Base-by-base conservation (phyloP, 1,139 yeast genomes). In the Lodderomyces margitis region DNA sequence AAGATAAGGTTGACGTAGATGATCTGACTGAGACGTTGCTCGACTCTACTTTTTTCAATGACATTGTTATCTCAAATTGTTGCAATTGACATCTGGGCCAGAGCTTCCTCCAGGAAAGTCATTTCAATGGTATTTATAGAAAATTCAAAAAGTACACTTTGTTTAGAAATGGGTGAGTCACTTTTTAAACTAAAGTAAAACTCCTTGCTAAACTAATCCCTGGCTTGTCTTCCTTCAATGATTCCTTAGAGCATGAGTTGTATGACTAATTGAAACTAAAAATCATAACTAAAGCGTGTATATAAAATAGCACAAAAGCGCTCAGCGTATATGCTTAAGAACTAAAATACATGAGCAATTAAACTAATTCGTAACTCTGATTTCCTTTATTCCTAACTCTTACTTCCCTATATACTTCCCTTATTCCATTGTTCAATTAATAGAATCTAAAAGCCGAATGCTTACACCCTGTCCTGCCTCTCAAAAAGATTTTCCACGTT, bases 11-110 rank as follows among this genome's bases (percentile, higher is more conserved):
- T 12, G 52, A 49, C 15, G 44, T 38, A 4, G 45, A 39, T 11
- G 52, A 46, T 23, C 32, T 27, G 5, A 48, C 34, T 21, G 52
- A 49, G 19, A 32, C 47, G 17, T 37, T 39, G 3, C 41, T 11
- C 3, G 50, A 45, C 27, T 47, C 49, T 8, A 23, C 35, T 38
- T 49, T 47, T 30, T 47, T 45, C 28, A 44, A 38, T 16, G 46
- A 34, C 47, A 42, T 43, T 20, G 40, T 32, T 34, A 14, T 30
- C 15, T n/a, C n/a, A n/a, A n/a, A n/a, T n/a, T n/a, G n/a, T n/a
- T n/a, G n/a, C n/a, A n/a, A n/a, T n/a, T n/a, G n/a, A n/a, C n/a
- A n/a, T n/a, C n/a, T n/a, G n/a, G n/a, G n/a, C n/a, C n/a, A n/a
- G n/a, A n/a, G n/a, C n/a, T n/a, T n/a, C n/a, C n/a, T n/a, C n/a